Evolutionary conservation across 108 stramenopile genomes (phyloP).

Genomic region (Fistulifera pelliculosa): DNA sequence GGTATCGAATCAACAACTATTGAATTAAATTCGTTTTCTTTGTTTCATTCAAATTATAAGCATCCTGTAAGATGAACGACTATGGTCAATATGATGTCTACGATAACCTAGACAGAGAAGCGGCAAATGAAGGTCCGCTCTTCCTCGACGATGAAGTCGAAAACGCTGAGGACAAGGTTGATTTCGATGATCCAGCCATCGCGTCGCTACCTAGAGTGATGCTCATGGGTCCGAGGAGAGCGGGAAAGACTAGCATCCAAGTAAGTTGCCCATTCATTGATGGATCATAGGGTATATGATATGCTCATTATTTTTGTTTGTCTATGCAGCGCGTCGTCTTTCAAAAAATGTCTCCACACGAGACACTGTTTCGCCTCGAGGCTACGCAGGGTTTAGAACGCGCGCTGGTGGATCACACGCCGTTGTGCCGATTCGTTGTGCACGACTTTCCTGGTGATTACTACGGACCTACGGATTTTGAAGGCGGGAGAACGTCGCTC

Average conservation of each 20-base stretch:
- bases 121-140: no score
- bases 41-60: no score
- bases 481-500: conserved; percentile 49
- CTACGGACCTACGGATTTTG: conserved; percentile 31
- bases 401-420: conserved; percentile 88
- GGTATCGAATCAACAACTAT: no score
- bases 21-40: no score
- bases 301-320: background rate
- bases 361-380: conserved; percentile 95
- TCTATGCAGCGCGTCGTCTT: conserved; percentile 91
- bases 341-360: conserved; percentile 99
- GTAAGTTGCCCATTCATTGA: conserved; percentile 17
- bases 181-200: conserved; percentile 78
- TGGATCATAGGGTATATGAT: no score
- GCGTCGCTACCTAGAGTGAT: conserved; percentile 82
- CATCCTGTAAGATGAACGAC: no score
- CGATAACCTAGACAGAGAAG: no score
- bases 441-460: conserved; percentile 98
- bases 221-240: conserved; percentile 90
- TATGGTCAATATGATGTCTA: no score
- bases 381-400: conserved; percentile 67
- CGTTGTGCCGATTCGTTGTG: conserved; percentile 91
- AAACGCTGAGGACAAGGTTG: conserved; percentile 8
- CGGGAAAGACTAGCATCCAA: conserved; percentile 89
- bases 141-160: no score